Evolutionary conservation across 768 basidiomycete species (phyloP), one percentile per base, ranked within the genome.

Genomic region (Boletus rex-veris): DNA sequence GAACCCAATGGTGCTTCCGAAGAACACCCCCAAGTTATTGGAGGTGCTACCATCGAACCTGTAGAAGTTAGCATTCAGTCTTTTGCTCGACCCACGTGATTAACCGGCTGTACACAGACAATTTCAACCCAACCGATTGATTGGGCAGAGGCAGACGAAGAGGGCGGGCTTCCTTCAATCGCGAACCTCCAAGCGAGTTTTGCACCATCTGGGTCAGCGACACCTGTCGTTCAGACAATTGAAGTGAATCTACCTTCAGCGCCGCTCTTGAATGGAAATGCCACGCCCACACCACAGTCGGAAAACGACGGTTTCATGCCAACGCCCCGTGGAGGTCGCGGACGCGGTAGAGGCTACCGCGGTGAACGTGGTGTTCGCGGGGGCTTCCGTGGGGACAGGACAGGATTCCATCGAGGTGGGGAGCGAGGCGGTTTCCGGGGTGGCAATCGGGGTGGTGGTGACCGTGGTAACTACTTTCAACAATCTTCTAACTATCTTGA

Each of bases 141-240:
- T 68, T 92, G 91, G 90, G 88, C 90, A 15, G 68, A 70, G 37
- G 84, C 82, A 39, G 88, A 90, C 52, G 87, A 90, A n/a, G 86
- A 86, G 57, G 81, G 77, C 16, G 88, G 80, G 6, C 80, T 92
- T 15, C 90, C 91, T n/a, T 76, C 88, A 1, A 86, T 93, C 47
- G 83, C 83, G 7, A 80, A 80, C 45, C 76, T 92, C 26, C 89
- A 92, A 53, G 86, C 86, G 42, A 82, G 81, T 58, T 90, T 92
- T 63, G 86, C 85, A 7, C 81, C 83, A 12, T 88, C 90, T 38
- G 86, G 84, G 7, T 80, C 84, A 28, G 81, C 77, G n/a, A 87
- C 86, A 0, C 86, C 89, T 24, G 64, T 70, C 11, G 58, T 67
- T 9, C 72, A 66, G 36, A 38, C 69, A 6, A 67, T 73, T 16